A percentile compares a stretch with the other conserved stretches of the same genome.
These are phyloP conservation scores for Xylariales sp. DNA, from an alignment of 2,329 filamentous ascomycete genomes.

Conservation along the genomic window DNA sequence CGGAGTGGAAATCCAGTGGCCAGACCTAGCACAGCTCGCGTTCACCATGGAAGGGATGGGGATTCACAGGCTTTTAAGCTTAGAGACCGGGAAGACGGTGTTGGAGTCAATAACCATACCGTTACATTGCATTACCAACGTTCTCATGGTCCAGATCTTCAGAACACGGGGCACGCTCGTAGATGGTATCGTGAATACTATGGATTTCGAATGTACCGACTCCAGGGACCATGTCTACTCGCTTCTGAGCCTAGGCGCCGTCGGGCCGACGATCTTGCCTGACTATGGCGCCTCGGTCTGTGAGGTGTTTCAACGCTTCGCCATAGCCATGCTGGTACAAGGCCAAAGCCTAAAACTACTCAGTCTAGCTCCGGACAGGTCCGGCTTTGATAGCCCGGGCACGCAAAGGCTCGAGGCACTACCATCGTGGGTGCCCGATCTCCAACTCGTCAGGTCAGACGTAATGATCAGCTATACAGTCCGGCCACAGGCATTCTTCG, in stretches of 20 bases:
- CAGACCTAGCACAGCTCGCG: constrained; percentile 14
- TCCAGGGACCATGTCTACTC: constrained; percentile 25
- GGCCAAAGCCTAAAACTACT: constrained; percentile 22
- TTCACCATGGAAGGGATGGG: constrained; percentile 10
- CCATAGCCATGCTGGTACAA: constrained; percentile 13
- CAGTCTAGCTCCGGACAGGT: constrained; percentile 15
- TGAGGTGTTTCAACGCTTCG: constrained; percentile 23
- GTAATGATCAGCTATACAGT: constrained; percentile 16
- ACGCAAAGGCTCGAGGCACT: constrained; percentile 10
- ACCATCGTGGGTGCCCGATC: constrained; percentile 30
- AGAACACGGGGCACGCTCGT: constrained; percentile 10
- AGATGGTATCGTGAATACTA: constrained; percentile 20
- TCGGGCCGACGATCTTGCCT: neutral
- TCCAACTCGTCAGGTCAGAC: neutral
- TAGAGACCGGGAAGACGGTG: neutral
- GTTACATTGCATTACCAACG: constrained; percentile 6
- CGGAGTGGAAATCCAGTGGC: constrained; percentile 18
- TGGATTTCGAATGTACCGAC: constrained; percentile 21
- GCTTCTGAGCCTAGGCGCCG: constrained; percentile 18
- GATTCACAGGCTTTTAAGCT: neutral
- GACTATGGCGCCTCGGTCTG: constrained; percentile 17
- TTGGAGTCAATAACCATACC: neutral
- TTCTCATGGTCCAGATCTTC: constrained; percentile 8
- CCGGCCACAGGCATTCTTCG: constrained; percentile 12
- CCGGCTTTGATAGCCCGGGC: accelerated